Base-by-base conservation (phyloP, 2,329 filamentous ascomycete genomes). In the Coccinonectria pachysandricola region DNA sequence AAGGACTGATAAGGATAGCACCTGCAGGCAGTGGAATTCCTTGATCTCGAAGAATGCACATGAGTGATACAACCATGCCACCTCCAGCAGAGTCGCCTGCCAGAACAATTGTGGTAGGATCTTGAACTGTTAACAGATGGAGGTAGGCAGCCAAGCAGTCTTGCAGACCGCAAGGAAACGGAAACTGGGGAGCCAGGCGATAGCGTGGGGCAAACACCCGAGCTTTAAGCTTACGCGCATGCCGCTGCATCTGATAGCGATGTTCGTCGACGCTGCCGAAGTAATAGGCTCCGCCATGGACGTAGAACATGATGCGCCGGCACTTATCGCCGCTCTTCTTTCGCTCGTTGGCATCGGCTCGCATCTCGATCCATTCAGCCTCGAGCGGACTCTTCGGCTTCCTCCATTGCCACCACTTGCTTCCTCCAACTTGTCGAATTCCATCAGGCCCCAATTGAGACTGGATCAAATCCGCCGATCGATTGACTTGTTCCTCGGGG, bases 331-430 rank as follows among this genome's bases (percentile, higher is more conserved):
- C 59, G 1, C 59, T 58, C 46, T 70, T 71, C 50, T 76, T 78
- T 31, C 84, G 73, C 48, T 80, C 75, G 34, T 79, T 64, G 15
- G 49, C 49, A 52, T 96, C 80, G 26, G 75, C 68, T 40, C 74
- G 77, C 87, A 95, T 95, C 64, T 96, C 91, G 40, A 98, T 84
- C 88, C 87, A 96, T 51, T 98, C 88, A 1, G 81, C 86, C 45
- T 75, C 75, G 15, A 95, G 59, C 1, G 75, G 65, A 23, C 59
- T 66, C 14, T 73, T 66, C 4, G 72, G 71, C 28, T 74, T 71
- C 27, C 83, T 71, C 86, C 86, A 94, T 56, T 85, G 73, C 88
- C 88, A 86, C 91, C 91, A 86, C 34, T 76, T 71, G 45, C 71
- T 67, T 3, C 91, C 91, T 20, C 91, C 91, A 22, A 93, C 76